These are phyloP conservation scores for Gossypium lobatum DNA, from an alignment of 441 rosid species.

Conservation along the genomic window DNA sequence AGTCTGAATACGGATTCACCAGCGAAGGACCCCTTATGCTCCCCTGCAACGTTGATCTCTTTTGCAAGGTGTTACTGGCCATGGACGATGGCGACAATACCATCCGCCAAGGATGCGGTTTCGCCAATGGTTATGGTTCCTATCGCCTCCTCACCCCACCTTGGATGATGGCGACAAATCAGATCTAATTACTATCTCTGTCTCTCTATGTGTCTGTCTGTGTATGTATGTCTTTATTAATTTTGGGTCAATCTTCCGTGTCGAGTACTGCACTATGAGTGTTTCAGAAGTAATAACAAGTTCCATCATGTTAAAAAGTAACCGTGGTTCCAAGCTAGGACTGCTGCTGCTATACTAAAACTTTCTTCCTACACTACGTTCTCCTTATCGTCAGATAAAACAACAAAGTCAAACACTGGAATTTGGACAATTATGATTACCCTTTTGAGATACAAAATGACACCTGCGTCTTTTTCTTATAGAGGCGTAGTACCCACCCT, in stretches of 20 bases:
- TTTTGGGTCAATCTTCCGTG: not conserved
- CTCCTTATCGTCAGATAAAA: too few relatives aligned
- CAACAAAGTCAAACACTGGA: too few relatives aligned
- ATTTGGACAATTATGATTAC: too few relatives aligned
- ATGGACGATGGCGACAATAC: conserved; percentile 26
- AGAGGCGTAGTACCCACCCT: too few relatives aligned
- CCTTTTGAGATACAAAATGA: too few relatives aligned
- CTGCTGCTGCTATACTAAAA: not conserved
- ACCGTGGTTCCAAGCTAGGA: not conserved
- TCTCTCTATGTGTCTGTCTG: not conserved
- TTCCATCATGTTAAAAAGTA: not conserved
- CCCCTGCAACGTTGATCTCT: conserved; percentile 56
- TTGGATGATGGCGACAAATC: conserved; percentile 28
- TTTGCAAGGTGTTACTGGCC: conserved; percentile 38
- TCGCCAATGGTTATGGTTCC: conserved; percentile 22
- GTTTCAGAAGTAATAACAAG: not conserved
- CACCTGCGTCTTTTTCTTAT: too few relatives aligned
- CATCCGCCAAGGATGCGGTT: conserved; percentile 27
- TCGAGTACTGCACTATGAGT: not conserved
- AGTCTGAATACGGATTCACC: conserved; percentile 52
- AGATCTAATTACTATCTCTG: conserved; percentile 11
- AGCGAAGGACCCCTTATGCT: conserved; percentile 58
- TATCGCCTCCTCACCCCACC: conserved; percentile 37
- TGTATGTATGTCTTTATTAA: not conserved
- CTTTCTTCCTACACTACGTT: not conserved